Evolutionary conservation across 257 asterid genomes (phyloP), one percentile per base, ranked within the genome.

Genomic region (Nicotiana benthamiana): DNA sequence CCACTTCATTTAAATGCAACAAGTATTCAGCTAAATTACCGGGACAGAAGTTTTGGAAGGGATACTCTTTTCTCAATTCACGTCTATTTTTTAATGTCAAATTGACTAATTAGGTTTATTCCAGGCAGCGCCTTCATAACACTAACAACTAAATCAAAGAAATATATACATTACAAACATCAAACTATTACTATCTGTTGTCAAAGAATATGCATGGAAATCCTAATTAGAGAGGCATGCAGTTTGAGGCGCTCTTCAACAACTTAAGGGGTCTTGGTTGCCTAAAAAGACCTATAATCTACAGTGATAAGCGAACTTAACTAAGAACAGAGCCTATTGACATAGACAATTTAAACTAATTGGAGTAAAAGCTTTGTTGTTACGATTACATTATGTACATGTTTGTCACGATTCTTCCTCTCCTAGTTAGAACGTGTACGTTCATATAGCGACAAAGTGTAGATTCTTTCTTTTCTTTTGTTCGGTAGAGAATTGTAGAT

Each of bases 1-100:
- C 56, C 77, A 68, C 43, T 68, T 40, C 77, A 68, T 68, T 40
- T 68, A 68, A 68, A 68, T 67, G 77, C 77, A n/a, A 54, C 77
- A 68, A 68, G 20, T n/a, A 40, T 20, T 43, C 13, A 68, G 40
- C 34, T 68, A 40, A 68, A 68, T 28, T 68, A 40, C 20, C 22
- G 32, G 57, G 57, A 68, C 77, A 53, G 20, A 15, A 5, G 5
- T 16, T 53, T 15, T 53, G 60, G 60, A 5, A 13, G 60, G 17
- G 60, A 53, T 53, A 5, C 22, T 53, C 60, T 17, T 53, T 17
- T 53, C 7, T 15, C 9, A 53, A 5, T 53, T 53, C 60, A 53
- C 3, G 6, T 16, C 9, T 53, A 22, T 53, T 22, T 53, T 53
- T 16, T 53, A 53, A 16, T 53, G 20, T 17, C 20, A 53, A 53